phyloP scores from a whole-genome alignment of 768 basidiomycete species.

The Suillus occidentalis region DNA sequence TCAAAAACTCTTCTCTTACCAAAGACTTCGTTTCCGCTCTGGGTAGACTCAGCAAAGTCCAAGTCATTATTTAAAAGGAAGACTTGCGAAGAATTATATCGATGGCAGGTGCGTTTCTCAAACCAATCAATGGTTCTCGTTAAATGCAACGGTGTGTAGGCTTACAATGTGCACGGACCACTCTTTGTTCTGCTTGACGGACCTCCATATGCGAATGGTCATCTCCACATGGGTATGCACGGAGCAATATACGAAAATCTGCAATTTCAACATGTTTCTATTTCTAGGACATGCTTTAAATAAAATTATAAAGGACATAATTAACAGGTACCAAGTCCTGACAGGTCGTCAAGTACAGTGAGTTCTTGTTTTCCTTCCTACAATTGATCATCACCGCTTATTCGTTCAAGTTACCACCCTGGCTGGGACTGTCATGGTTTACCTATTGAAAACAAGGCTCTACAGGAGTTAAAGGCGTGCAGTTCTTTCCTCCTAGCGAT shows the following conservation, averaged over 20 bases:
- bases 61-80: conserved; percentile 57
- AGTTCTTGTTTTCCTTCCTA: conserved; percentile 26
- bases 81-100: conserved; percentile 75
- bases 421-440: conserved; percentile 99
- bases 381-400: conserved; percentile 1
- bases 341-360: conserved; percentile 81
- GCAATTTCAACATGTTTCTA: neutral
- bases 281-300: conserved; percentile 88
- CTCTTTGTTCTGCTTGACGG: conserved; percentile 92
- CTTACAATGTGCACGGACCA: conserved; percentile 61
- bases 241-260: neutral
- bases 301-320: conserved; percentile 95
- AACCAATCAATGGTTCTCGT: neutral
- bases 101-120: conserved; percentile 62
- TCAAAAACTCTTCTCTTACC: conserved; percentile 76
- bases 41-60: conserved; percentile 61
- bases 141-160: conserved; percentile 39
- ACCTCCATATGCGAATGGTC: conserved; percentile 96
- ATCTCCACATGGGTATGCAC: conserved; percentile 85
- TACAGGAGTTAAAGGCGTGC: conserved; percentile 70
- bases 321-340: conserved; percentile 84
- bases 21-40: conserved; percentile 75
- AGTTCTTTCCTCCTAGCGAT: neutral
- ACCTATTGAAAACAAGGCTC: conserved; percentile 93
- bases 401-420: conserved; percentile 73